Conservation (phyloP, 2,329 filamentous ascomycete genomes). For the Clonostachys chloroleuca region DNA sequence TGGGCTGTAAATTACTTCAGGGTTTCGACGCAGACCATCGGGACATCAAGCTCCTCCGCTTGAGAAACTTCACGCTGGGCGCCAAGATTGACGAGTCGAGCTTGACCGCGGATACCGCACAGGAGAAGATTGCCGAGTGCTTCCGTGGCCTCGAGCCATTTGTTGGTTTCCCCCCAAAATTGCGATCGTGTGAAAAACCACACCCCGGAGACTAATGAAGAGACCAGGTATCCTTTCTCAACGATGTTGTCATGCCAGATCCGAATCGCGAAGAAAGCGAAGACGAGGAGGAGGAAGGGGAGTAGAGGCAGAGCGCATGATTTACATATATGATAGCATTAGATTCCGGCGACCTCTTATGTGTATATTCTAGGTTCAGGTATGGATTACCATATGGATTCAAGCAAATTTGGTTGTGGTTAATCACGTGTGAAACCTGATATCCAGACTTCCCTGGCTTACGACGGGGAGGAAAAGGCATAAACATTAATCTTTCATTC, state of each 20-base stretch:
- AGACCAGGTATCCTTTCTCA: slow-evolving; percentile 64
- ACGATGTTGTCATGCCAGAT: slow-evolving; percentile 71
- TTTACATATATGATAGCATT: too few species aligned
- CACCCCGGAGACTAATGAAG: neutral
- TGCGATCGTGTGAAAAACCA: neutral
- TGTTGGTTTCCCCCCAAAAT: slow-evolving; percentile 49
- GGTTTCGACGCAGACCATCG: slow-evolving; percentile 70
- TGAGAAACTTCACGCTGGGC: slow-evolving; percentile 74
- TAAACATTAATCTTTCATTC: neutral
- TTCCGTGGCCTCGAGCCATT: slow-evolving; percentile 71
- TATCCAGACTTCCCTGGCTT: neutral
- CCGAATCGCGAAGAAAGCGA: slow-evolving; percentile 37
- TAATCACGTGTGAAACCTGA: too few species aligned
- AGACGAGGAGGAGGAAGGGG: slow-evolving; percentile 23
- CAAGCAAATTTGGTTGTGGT: too few species aligned
- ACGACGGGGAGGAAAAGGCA: neutral
- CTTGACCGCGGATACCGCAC: slow-evolving; percentile 55
- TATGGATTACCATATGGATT: too few species aligned
- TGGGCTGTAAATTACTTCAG: slow-evolving; percentile 31
- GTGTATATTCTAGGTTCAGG: too few species aligned
- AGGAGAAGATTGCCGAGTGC: slow-evolving; percentile 61
- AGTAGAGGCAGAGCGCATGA: too few species aligned
- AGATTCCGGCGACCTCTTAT: too few species aligned
- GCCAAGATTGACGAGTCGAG: slow-evolving; percentile 62
- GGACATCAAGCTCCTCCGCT: slow-evolving; percentile 75